Percentiles rank a stretch among this genome's conserved stretches.
phyloP scores from a whole-genome alignment of 495 filamentous ascomycete genomes.

The Cairneyella variabilis region DNA sequence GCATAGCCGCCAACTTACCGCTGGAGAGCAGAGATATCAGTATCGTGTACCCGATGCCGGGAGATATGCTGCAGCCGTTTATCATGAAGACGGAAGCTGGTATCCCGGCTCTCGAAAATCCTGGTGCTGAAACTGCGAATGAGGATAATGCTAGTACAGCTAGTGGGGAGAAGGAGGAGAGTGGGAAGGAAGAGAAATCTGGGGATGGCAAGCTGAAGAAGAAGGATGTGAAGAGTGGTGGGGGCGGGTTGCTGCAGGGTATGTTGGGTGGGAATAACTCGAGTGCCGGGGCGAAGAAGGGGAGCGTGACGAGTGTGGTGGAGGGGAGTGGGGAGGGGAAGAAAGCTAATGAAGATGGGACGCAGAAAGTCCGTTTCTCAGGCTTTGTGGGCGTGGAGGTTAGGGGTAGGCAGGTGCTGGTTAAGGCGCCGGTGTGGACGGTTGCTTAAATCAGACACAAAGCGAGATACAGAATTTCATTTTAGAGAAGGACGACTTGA shows the following conservation, averaged over 20 bases:
- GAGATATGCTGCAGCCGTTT: conserved; percentile 56
- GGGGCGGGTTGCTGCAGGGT: conserved; percentile 27
- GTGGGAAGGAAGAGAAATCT: conserved; percentile 29
- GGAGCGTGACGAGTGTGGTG: conserved; percentile 9
- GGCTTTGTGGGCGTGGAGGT: conserved; percentile 86
- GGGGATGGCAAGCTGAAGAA: conserved; percentile 29
- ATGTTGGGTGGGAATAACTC: conserved; percentile 24
- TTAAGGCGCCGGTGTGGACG: conserved; percentile 89
- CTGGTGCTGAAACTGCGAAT: conserved; percentile 34
- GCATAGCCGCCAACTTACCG: conserved; percentile 81
- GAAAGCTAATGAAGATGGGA: conserved; percentile 35
- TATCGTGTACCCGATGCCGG: conserved; percentile 79
- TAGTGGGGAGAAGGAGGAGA: conserved; percentile 36
- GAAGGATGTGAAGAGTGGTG: conserved; percentile 39
- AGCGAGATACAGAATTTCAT: background rate
- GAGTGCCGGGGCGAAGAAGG: conserved; percentile 18
- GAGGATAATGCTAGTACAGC: conserved; percentile 44
- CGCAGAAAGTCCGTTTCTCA: conserved; percentile 67
- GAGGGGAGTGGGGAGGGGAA: conserved; percentile 20
- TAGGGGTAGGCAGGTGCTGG: conserved; percentile 72
- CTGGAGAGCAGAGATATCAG: conserved; percentile 87
- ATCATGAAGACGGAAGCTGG: conserved; percentile 80
- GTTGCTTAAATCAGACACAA: conserved; percentile 8
- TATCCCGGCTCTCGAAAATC: conserved; percentile 65
- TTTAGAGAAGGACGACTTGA: background rate